Evolutionary conservation across 345 rosid genomes (phyloP).

Genomic region (Aquilaria sinensis): DNA sequence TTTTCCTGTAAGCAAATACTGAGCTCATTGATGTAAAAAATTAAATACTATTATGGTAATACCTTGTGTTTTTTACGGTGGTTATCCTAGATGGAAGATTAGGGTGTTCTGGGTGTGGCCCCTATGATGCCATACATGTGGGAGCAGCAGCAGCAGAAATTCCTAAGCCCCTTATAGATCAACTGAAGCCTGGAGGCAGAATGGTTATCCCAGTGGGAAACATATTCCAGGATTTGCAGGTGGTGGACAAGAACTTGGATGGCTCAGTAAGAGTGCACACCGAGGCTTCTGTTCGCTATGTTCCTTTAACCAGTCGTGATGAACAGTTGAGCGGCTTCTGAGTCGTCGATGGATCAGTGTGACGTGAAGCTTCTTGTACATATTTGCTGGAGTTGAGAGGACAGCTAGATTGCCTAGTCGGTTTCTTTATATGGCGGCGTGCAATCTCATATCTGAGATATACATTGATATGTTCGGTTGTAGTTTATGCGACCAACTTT

Average conservation of each 20-base stretch:
- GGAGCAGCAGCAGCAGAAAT: slow-evolving; percentile 96
- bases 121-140: slow-evolving; percentile 91
- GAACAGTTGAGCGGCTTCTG: slow-evolving; percentile 52
- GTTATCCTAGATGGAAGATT: slow-evolving; percentile 70
- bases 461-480: too few species aligned
- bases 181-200: slow-evolving; percentile 93
- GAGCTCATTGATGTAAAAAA: too few species aligned
- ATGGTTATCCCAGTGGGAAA: slow-evolving; percentile 97
- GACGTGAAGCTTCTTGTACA: too few species aligned
- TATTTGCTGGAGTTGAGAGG: too few species aligned
- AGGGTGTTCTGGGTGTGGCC: slow-evolving; percentile 86
- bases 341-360: not conserved
- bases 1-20: too few species aligned
- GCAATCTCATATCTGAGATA: too few species aligned
- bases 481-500: too few species aligned
- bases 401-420: too few species aligned
- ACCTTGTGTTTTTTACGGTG: not conserved
- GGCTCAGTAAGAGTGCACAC: slow-evolving; percentile 57
- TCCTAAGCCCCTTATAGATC: slow-evolving; percentile 80
- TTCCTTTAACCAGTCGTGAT: slow-evolving; percentile 86
- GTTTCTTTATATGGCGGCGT: too few species aligned
- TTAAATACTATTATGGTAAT: not conserved
- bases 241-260: slow-evolving; percentile 67
- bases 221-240: slow-evolving; percentile 72
- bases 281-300: slow-evolving; percentile 84